Evolutionary conservation across 768 basidiomycete genomes (phyloP).

Genomic region (Agaricus subrufescens): DNA sequence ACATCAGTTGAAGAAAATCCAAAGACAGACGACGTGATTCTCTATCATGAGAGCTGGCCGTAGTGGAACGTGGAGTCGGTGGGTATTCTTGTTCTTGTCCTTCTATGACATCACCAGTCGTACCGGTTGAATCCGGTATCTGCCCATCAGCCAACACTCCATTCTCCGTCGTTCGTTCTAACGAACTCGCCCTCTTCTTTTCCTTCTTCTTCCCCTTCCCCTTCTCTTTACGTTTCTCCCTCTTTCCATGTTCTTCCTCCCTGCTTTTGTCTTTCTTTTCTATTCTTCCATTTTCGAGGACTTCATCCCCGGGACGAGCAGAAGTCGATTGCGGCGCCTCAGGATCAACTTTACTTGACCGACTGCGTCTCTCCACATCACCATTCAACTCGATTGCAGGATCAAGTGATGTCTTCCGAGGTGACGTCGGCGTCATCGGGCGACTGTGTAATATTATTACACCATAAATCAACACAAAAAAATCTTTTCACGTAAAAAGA

Average conservation of each 20-base stretch:
- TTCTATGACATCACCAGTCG: background rate
- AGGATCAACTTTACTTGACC: slow-evolving; percentile 17
- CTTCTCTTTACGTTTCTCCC: slow-evolving; percentile 3
- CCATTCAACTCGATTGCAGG: slow-evolving; percentile 13
- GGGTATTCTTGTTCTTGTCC: background rate
- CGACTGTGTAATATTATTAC: background rate
- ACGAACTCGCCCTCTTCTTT: background rate
- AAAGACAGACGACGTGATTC: background rate
- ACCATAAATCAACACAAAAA: background rate
- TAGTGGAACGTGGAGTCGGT: background rate
- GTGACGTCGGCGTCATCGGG: background rate
- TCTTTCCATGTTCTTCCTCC: slow-evolving; percentile 17
- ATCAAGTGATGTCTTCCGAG: slow-evolving; percentile 10
- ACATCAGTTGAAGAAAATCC: background rate
- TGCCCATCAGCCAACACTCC: background rate
- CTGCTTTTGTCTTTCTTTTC: slow-evolving; percentile 12
- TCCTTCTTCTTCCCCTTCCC: slow-evolving; percentile 16
- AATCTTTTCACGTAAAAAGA: background rate
- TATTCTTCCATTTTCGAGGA: slow-evolving; percentile 4
- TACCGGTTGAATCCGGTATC: background rate
- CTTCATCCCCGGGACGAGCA: background rate
- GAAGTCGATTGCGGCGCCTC: slow-evolving; percentile 21
- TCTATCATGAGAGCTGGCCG: too few species aligned
- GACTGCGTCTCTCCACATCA: background rate
- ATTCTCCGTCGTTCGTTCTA: background rate